Percentiles rank a stretch among this genome's conserved stretches.
These are phyloP conservation scores for Oxyria digyna DNA, from an alignment of 148 eudicot species.

Conservation along the genomic window DNA sequence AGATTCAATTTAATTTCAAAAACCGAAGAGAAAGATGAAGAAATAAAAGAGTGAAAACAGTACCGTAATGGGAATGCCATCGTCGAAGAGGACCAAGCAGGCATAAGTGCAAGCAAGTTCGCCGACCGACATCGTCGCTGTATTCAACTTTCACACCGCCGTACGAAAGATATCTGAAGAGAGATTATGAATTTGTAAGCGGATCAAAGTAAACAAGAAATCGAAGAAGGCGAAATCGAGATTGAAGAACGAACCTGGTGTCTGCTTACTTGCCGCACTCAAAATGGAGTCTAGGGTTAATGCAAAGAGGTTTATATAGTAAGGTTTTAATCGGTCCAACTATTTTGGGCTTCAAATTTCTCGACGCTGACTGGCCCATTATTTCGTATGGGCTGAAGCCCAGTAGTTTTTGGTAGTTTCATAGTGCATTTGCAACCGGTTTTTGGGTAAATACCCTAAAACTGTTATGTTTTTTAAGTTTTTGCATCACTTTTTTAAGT, in stretches of 20 bases:
- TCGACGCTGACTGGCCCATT: neutral
- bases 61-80: slow-evolving; percentile 58
- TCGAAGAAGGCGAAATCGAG: neutral
- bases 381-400: neutral
- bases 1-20: neutral
- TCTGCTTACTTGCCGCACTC: neutral
- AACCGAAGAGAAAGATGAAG: neutral
- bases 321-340: neutral
- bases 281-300: neutral
- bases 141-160: neutral
- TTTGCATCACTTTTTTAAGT: no score
- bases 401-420: no score
- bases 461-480: no score
- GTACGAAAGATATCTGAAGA: neutral
- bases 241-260: neutral
- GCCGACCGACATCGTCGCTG: slow-evolving; percentile 28
- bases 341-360: neutral
- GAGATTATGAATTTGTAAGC: neutral
- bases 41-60: neutral
- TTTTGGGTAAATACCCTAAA: no score
- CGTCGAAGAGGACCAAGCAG: slow-evolving; percentile 58
- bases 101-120: slow-evolving; percentile 63
- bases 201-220: neutral
- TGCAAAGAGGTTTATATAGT: neutral
- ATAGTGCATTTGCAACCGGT: no score